Percentiles rank a stretch among this genome's conserved stretches.
Conservation (phyloP, 495 filamentous ascomycete genomes). For the Penicillium odoratum region DNA sequence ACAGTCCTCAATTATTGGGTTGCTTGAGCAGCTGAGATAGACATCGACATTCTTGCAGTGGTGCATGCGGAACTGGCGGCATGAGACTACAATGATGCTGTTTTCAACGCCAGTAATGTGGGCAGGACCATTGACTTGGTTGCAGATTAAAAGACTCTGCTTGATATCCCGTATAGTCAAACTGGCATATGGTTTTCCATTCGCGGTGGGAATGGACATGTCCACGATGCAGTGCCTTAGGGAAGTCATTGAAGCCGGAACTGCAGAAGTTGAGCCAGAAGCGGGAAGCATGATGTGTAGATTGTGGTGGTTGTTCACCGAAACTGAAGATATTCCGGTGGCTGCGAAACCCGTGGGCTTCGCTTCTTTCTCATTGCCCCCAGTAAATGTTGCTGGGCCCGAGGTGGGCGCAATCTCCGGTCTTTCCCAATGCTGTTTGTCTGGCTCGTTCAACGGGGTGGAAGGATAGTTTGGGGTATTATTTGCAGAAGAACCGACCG, state of each 20-base stretch:
- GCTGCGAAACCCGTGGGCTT: constrained; percentile 27
- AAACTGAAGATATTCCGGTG: constrained; percentile 52
- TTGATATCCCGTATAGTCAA: constrained; percentile 70
- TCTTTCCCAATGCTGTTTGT: constrained; percentile 34
- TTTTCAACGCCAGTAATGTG: constrained; percentile 77
- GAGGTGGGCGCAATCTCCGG: constrained; percentile 44
- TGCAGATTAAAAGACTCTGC: constrained; percentile 70
- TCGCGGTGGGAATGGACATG: constrained; percentile 65
- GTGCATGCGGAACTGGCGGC: constrained; percentile 89
- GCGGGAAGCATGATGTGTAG: constrained; percentile 70
- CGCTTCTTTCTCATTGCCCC: constrained; percentile 21
- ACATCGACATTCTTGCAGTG: constrained; percentile 75
- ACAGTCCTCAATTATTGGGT: constrained; percentile 94
- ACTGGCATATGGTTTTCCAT: constrained; percentile 67
- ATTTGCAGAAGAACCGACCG: constrained; percentile 49
- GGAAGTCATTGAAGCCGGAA: constrained; percentile 72
- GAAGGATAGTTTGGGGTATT: constrained; percentile 53
- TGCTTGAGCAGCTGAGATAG: constrained; percentile 77
- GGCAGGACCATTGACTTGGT: constrained; percentile 72
- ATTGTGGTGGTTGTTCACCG: constrained; percentile 60
- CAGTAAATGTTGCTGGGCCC: constrained; percentile 22
- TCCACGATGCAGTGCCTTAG: constrained; percentile 74
- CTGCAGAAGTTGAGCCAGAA: constrained; percentile 63
- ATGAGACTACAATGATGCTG: constrained; percentile 72
- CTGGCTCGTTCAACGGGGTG: constrained; percentile 51